Percentiles rank a stretch among this genome's conserved stretches.
phyloP scores from a whole-genome alignment of 345 rosid genomes.

The Dovyalis caffra region DNA sequence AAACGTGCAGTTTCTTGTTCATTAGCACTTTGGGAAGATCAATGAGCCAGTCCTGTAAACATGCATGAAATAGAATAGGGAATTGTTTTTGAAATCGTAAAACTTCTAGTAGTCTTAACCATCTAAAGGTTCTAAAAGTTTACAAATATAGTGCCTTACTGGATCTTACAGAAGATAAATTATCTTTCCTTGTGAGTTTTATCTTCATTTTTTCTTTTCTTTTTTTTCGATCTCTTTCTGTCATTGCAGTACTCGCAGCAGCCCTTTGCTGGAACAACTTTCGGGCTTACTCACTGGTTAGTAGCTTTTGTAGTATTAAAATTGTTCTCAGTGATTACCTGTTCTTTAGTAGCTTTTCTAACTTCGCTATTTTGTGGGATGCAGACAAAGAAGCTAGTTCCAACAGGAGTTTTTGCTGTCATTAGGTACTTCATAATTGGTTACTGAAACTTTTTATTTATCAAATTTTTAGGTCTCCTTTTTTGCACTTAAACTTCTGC shows the following conservation, averaged over 20 bases:
- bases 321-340: not conserved
- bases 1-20: not conserved
- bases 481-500: not conserved
- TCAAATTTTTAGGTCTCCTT: not conserved
- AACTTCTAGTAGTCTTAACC: not conserved
- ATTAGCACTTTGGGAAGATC: not conserved
- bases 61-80: not conserved
- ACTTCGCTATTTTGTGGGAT: conserved; percentile 27
- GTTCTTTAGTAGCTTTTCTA: conserved; percentile 7
- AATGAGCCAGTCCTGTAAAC: not conserved
- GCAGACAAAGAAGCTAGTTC: conserved; percentile 83
- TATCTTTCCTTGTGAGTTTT: not conserved
- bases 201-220: not conserved
- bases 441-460: not conserved
- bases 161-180: not conserved
- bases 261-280: conserved; percentile 71
- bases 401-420: conserved; percentile 52
- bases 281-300: conserved; percentile 59
- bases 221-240: conserved; percentile 19
- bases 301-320: conserved; percentile 7
- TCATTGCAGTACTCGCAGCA: conserved; percentile 71
- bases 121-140: not conserved
- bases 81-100: not conserved
- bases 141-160: not conserved
- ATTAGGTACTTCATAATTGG: conserved; percentile 47